Conservation (phyloP, 306 rosid genomes). For the Dalbergia cultrata region DNA sequence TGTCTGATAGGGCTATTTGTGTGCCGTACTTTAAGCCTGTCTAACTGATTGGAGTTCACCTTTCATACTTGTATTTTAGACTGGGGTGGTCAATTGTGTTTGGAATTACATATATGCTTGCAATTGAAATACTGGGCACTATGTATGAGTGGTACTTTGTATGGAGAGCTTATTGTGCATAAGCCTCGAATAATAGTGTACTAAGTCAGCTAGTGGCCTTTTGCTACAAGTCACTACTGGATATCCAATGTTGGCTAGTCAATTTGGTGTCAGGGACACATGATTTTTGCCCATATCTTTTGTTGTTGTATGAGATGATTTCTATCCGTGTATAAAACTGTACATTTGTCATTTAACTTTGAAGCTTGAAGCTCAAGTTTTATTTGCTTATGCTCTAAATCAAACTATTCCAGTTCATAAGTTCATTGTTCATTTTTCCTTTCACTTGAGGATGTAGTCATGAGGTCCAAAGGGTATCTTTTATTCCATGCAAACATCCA, state of each 20-base stretch:
- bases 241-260: background rate
- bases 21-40: background rate
- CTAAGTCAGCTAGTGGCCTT: background rate
- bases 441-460: background rate
- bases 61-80: background rate
- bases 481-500: background rate
- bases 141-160: background rate
- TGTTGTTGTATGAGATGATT: conserved; percentile 8
- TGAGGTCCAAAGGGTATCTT: background rate
- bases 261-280: background rate
- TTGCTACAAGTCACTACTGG: background rate
- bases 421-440: background rate
- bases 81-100: background rate
- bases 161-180: conserved; percentile 1
- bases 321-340: background rate
- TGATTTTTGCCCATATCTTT: background rate
- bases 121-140: background rate
- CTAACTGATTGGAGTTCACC: background rate
- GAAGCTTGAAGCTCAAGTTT: background rate
- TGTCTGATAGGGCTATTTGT: background rate
- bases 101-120: background rate
- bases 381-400: conserved; percentile 10
- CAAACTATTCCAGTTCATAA: background rate
- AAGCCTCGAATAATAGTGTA: background rate
- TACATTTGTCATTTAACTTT: background rate